A percentile compares a stretch with the other conserved stretches of the same genome.
These are phyloP conservation scores for Solanum habrochaites DNA, from an alignment of 257 asterid genomes.

Conservation along the genomic window DNA sequence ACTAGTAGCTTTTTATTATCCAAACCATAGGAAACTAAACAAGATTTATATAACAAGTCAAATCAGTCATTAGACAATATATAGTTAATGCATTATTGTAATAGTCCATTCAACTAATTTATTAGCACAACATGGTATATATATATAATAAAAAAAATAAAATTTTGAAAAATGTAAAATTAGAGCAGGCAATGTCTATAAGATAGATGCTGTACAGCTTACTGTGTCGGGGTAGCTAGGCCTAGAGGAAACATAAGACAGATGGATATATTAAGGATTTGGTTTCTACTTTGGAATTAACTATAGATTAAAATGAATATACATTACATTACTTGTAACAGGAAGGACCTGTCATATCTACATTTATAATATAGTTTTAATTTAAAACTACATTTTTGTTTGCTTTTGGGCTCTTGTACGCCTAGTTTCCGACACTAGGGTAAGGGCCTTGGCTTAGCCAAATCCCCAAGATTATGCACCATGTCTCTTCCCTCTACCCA, in stretches of 20 bases:
- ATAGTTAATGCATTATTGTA: not conserved
- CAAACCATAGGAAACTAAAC: not conserved
- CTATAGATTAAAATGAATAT: not conserved
- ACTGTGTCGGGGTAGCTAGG: conserved; percentile 12
- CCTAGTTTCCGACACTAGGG: conserved; percentile 43
- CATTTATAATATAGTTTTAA: not conserved
- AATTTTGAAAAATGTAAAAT: not conserved
- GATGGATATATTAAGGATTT: conserved; percentile 12
- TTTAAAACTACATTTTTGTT: not conserved
- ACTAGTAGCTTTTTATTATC: not conserved
- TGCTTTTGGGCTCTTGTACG: conserved; percentile 23
- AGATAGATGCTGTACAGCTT: conserved; percentile 12
- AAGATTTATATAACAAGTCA: not conserved
- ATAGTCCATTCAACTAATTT: not conserved
- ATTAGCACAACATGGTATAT: not conserved
- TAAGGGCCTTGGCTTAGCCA: conserved; percentile 30
- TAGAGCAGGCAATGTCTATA: conserved; percentile 1
- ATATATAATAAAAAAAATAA: not conserved
- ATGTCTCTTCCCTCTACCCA: conserved; percentile 10
- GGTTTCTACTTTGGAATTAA: conserved; percentile 2
- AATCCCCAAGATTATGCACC: conserved; percentile 38
- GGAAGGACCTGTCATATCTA: conserved; percentile 36
- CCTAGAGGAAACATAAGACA: conserved; percentile 7
- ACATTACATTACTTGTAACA: conserved; percentile 1
- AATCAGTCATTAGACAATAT: not conserved